Base-by-base conservation (phyloP, 2,329 filamentous ascomycete species). In the Clarireedia monteithiana region DNA sequence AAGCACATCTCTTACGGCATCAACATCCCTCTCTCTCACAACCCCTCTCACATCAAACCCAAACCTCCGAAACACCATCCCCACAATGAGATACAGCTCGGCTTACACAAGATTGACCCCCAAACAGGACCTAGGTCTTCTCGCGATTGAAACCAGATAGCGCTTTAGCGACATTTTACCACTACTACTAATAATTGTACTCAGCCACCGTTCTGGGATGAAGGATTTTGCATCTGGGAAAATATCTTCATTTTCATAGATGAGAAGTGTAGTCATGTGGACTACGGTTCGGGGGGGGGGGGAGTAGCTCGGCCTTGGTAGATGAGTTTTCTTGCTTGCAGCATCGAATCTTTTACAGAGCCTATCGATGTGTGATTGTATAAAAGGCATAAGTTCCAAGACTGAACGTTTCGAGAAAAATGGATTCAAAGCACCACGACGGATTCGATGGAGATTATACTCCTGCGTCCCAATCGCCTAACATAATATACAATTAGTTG, bases 171-270 rank as follows among this genome's bases (percentile, higher is more conserved):
- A 14, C 27, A 52, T 51, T 52, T 64, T 62, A n/a, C 62, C 2
- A 20, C 20, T 20, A 2, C 20, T 20, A 20, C 20, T 20, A 20
- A 20, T 20, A 20, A 2, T 2, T 2, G 20, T 59, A 7, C 58
- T 57, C 4, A 74, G 56, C 72, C 72, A 76, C 6, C 74, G 62
- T 53, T 73, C 70, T 0, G 72, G 72, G 2, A 66, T 53, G 23
- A 62, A 66, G 12, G 51, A 23, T 44, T 61, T 47, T 4, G 59
- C 45, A n/a, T 71, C 63, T 1, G 51, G 39, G 49, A 64, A 69
- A 55, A 71, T 68, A 6, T 60, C 62, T n/a, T 62, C 10, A 1
- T 68, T 69, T 52, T 69, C 69, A 49, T 70, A 64, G 14, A 56
- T 54, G 27, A 73, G 67, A 5, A 66, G 66, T 2, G 67, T 62